These are phyloP conservation scores for Mucor mucedo DNA, from an alignment of 371 early-diverging fungal species.

Conservation along the genomic window DNA sequence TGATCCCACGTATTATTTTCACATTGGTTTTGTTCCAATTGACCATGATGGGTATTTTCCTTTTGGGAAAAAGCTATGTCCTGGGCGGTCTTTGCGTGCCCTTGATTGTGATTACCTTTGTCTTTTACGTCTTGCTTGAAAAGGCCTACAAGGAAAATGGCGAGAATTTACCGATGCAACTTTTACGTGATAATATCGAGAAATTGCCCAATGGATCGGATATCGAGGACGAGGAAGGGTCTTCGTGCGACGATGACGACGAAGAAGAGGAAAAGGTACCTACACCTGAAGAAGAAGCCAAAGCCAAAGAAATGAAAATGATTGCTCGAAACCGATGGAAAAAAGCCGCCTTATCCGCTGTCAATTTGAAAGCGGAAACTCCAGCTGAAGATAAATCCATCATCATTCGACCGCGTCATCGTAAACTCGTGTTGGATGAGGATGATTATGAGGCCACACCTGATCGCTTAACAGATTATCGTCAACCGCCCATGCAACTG, in stretches of 20 bases:
- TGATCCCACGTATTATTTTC: slow-evolving; percentile 77
- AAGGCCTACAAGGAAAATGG: slow-evolving; percentile 56
- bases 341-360: slow-evolving; percentile 28
- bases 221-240: slow-evolving; percentile 1
- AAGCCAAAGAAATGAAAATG: slow-evolving; percentile 4
- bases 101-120: slow-evolving; percentile 50
- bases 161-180: slow-evolving; percentile 43
- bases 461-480: slow-evolving; percentile 61
- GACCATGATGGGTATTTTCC: slow-evolving; percentile 78
- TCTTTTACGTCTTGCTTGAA: slow-evolving; percentile 56
- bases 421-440: slow-evolving; percentile 50
- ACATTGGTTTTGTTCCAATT: slow-evolving; percentile 86
- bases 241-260: slow-evolving; percentile 8
- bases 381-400: neutral
- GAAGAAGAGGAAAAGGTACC: neutral
- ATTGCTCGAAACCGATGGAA: slow-evolving; percentile 32
- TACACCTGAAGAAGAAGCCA: neutral
- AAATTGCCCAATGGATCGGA: slow-evolving; percentile 18
- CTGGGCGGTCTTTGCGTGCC: slow-evolving; percentile 51
- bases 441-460: slow-evolving; percentile 73
- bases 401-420: slow-evolving; percentile 20
- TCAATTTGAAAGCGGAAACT: slow-evolving; percentile 6
- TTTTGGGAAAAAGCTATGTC: slow-evolving; percentile 52
- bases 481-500: slow-evolving; percentile 75
- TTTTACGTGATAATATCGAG: slow-evolving; percentile 31